Percentiles rank a stretch among this genome's conserved stretches.
phyloP scores from a whole-genome alignment of 768 basidiomycete genomes.

The Zangia roseola region DNA sequence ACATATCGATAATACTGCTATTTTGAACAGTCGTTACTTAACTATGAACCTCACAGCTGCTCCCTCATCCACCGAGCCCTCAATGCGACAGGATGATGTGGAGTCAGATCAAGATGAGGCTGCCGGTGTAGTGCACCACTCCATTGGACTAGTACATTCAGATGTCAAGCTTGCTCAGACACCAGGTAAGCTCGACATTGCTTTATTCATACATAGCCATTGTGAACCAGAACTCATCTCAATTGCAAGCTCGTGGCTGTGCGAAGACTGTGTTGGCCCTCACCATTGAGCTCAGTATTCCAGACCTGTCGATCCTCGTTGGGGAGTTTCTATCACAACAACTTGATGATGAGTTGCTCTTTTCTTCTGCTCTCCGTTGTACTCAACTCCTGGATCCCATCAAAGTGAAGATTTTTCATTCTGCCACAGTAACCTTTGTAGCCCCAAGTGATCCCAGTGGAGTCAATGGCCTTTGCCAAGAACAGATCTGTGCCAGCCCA shows the following conservation, averaged over 20 bases:
- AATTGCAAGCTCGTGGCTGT: neutral
- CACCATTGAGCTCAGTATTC: neutral
- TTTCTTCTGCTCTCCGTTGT: neutral
- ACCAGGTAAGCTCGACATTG: neutral
- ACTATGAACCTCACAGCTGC: neutral
- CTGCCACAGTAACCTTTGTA: neutral
- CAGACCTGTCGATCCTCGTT: neutral
- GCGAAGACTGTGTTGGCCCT: neutral
- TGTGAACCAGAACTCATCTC: neutral
- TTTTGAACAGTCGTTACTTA: neutral
- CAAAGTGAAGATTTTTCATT: neutral
- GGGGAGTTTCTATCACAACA: neutral
- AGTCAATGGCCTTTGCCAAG: constrained; percentile 7
- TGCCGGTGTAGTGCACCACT: neutral
- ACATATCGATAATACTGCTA: neutral
- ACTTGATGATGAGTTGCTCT: neutral
- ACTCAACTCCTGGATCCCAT: neutral
- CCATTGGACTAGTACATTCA: neutral
- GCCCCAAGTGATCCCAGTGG: neutral
- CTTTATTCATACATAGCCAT: neutral
- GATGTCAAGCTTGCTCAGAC: neutral
- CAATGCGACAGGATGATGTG: neutral
- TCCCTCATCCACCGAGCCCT: neutral
- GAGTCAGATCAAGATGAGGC: neutral
- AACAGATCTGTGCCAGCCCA: constrained; percentile 29